These are phyloP conservation scores for Capniomyces stellatus DNA, from an alignment of 371 early-diverging fungal species.

Conservation along the genomic window DNA sequence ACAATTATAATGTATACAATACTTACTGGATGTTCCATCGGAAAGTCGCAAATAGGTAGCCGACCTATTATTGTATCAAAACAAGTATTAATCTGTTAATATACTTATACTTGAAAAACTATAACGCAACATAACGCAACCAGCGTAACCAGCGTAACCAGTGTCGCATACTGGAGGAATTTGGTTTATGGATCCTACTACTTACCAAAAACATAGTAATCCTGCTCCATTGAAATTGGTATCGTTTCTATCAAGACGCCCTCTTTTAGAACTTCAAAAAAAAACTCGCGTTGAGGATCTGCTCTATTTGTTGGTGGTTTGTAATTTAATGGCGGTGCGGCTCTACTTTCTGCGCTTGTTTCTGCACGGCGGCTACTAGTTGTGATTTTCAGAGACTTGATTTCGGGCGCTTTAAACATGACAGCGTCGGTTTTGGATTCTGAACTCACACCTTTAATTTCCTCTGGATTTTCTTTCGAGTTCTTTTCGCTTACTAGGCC, in stretches of 20 bases:
- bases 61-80: background rate
- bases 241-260: background rate
- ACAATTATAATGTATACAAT: background rate
- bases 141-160: background rate
- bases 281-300: background rate
- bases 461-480: no score
- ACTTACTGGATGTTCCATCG: constrained; percentile 3
- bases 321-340: constrained; percentile 1
- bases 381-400: no score
- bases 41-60: constrained; percentile 3
- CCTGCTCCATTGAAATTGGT: background rate
- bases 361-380: no score
- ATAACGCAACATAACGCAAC: background rate
- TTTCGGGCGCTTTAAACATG: no score
- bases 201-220: constrained; percentile 3
- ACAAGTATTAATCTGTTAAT: background rate
- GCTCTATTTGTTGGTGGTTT: constrained; percentile 3
- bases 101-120: background rate
- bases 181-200: no score
- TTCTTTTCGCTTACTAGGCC: no score
- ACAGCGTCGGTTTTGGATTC: no score
- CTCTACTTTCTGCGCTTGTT: no score
- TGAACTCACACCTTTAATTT: no score
- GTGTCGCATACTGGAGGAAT: background rate
- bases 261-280: constrained; percentile 2